These are phyloP conservation scores for Leptographium procerum DNA, from an alignment of 2,329 filamentous ascomycete genomes.

Conservation along the genomic window DNA sequence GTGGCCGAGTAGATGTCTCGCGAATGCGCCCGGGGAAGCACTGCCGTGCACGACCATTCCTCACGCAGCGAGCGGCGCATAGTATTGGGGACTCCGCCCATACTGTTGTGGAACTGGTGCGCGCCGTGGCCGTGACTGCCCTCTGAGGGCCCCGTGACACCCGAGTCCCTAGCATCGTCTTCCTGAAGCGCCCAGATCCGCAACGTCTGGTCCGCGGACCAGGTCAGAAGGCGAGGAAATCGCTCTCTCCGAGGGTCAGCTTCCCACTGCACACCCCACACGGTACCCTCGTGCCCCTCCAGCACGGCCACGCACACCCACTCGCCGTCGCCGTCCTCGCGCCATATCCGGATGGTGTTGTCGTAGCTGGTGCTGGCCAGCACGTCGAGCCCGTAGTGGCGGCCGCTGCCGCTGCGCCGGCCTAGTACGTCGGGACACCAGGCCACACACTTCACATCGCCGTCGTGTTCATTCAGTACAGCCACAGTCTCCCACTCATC, in stretches of 20 bases:
- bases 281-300: conserved; percentile 71
- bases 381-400: conserved; percentile 50
- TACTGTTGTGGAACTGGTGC: conserved; percentile 23
- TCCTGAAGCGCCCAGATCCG: conserved; percentile 64
- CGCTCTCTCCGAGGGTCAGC: conserved; percentile 24
- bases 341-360: conserved; percentile 78
- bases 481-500: conserved; percentile 97
- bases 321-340: conserved; percentile 77
- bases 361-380: conserved; percentile 91
- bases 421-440: conserved; percentile 69
- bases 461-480: conserved; percentile 86
- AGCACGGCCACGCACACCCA: conserved; percentile 84
- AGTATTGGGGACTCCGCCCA: conserved; percentile 72
- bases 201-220: conserved; percentile 71
- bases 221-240: conserved; percentile 62
- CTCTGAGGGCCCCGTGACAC: conserved; percentile 2
- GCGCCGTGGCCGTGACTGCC: conserved; percentile 13
- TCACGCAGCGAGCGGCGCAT: conserved; percentile 71
- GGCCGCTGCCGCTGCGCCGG: conserved; percentile 23
- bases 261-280: conserved; percentile 80
- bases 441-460: conserved; percentile 85
- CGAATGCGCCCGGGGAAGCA: conserved; percentile 65
- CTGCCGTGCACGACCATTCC: conserved; percentile 67
- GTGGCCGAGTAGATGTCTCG: conserved; percentile 73
- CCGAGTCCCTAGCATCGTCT: conserved; percentile 34